Base-by-base conservation (phyloP, 169 alveolate genomes). In the Blepharisma undulans region DNA sequence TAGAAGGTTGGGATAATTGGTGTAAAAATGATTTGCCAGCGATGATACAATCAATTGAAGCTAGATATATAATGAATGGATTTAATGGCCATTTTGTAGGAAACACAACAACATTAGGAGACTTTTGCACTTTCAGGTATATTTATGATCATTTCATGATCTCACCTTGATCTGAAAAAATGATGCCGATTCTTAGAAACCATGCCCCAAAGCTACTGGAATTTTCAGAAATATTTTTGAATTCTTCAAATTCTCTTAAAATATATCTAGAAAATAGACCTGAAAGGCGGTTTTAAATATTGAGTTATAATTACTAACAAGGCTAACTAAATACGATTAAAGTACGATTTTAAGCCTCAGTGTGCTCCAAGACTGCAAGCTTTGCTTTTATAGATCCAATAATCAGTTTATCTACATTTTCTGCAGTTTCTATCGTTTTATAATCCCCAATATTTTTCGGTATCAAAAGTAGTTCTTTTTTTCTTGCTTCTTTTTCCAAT, bases 21-120 rank as follows among this genome's bases (percentile, higher is more conserved):
- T 21, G 29, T 21, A 14, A 32, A 2, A 78, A 78, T 78, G 86
- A 78, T 10, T 78, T 78, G 10, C 34, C 86, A 14, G 14, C 12
- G 8, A 32, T 78, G 6, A 27, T 78, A 32, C 2, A 78, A 14
- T 25, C 86, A 21, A 78, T 78, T 10, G 86, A 78, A 32, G 29
- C 61, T 25, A 25, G 86, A 32, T 78, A 78, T 78, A 78, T 29
- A 25, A 32, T 34, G 14, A 82, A 82, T 60, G 89, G 89, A 2
- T 72, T 16, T 12, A 82, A 22, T 60, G 89, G 89, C 33, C 60
- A 34, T 30, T 82, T 82, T 82, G 89, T 82, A 36, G 89, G 89
- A 34, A 60, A 36, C 27, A 18, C 89, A 12, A 72, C 89, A 4
- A 36, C 71, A 21, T 27, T 36, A 22, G 89, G 76, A 5, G 89